Evolutionary conservation across 2,329 filamentous ascomycete genomes (phyloP).

Genomic region (Paecilomyces fulvus): DNA sequence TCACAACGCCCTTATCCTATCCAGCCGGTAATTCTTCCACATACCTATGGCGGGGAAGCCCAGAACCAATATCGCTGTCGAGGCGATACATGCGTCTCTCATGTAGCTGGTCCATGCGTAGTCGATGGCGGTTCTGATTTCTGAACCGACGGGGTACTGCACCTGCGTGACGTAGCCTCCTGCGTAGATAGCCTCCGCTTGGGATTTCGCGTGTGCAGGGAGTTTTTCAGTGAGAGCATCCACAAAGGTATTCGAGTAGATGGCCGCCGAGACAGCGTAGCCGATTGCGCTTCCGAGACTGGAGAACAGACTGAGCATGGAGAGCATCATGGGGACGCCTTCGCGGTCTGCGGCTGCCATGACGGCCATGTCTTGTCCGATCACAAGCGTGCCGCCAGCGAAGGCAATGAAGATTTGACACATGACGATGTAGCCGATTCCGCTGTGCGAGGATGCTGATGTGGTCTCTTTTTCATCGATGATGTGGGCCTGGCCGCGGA

Average conservation of each 20-base stretch:
- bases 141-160: slow-evolving; percentile 17
- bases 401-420: slow-evolving; percentile 44
- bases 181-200: slow-evolving; percentile 14
- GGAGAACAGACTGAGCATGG: slow-evolving; percentile 12
- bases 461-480: not conserved
- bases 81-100: slow-evolving; percentile 19
- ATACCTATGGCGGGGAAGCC: slow-evolving; percentile 15
- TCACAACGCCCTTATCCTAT: slow-evolving; percentile 16
- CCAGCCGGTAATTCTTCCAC: slow-evolving; percentile 21
- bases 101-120: slow-evolving; percentile 22
- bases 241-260: slow-evolving; percentile 15
- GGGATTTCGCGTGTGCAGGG: slow-evolving; percentile 10
- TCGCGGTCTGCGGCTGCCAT: slow-evolving; percentile 43
- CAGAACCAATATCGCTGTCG: slow-evolving; percentile 17
- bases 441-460: slow-evolving; percentile 7
- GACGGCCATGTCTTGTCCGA: slow-evolving; percentile 46
- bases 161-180: slow-evolving; percentile 20
- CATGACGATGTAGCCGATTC: slow-evolving; percentile 39
- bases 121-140: slow-evolving; percentile 20
- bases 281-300: slow-evolving; percentile 15
- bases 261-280: not conserved
- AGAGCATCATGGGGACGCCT: slow-evolving; percentile 34
- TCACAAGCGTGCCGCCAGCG: slow-evolving; percentile 40
- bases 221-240: slow-evolving; percentile 7
- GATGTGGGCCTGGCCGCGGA: slow-evolving; percentile 32